Evolutionary conservation across 257 asterid species (phyloP), one percentile per base, ranked within the genome.

Genomic region (Salvia hispanica): DNA sequence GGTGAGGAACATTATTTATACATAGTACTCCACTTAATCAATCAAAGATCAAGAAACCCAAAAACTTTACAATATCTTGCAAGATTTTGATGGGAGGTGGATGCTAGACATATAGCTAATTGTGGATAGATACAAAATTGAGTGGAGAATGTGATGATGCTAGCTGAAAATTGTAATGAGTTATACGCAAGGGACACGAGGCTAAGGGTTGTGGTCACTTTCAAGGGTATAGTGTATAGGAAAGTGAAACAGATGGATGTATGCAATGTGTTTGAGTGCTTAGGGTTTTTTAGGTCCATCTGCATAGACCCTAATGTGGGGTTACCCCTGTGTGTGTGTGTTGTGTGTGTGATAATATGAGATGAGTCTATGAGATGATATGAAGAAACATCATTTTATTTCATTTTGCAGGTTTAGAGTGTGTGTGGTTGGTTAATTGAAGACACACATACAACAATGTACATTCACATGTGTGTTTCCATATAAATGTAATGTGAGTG

Each of bases 261-360:
- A 71, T 65, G 52, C 3, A 25, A 25, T 25, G 31, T 25, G 31
- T 25, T 25, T 25, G 3, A 11, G 52, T 58, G 72, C 31, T 53
- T 62, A 54, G 59, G 68, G 66, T 60, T 54, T 21, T 40, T 28
- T 77, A 80, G 85, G 83, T 43, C 67, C 84, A 85, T 82, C 84
- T 82, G 84, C 71, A 39, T 53, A 72, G 68, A 14, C 14, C 55
- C 56, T 74, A 72, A 82, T 44, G 80, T 73, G 80, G 81, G 74
- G 70, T 13, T 18, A 42, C 6, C 34, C 7, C 43, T 57, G 3
- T 57, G 43, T 28, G 40, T 56, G 59, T 54, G 36, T n/a, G n/a
- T n/a, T 57, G 3, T 57, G 43, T 28, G 40, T 56, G 59, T 54
- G 36, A 25, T 25, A 25, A 10, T 8, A 7, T 8, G 39, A 3